Evolutionary conservation across 2,329 filamentous ascomycete genomes (phyloP).

Genomic region (Neonectria magnoliae): DNA sequence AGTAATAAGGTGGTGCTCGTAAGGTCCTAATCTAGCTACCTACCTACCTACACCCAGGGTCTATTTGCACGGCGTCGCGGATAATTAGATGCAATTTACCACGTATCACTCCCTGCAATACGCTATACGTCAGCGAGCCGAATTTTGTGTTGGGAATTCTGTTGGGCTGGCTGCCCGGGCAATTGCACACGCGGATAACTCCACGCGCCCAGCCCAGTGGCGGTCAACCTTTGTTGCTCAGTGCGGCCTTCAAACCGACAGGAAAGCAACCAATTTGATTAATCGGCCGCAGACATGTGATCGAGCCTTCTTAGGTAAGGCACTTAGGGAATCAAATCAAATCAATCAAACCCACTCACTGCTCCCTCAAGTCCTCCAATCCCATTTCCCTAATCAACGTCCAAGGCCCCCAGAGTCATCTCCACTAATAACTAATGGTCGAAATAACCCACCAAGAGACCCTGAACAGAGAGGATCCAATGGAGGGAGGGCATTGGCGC

Average conservation of each 20-base stretch:
- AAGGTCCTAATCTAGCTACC: not conserved
- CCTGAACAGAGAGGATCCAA: not conserved
- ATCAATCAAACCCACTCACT: not conserved
- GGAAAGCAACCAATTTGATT: not conserved
- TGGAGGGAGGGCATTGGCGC: no score
- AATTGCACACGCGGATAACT: not conserved
- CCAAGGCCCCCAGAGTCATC: not conserved
- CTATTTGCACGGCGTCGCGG: no score
- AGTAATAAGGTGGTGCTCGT: not conserved
- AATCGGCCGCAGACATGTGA: conserved; percentile 20
- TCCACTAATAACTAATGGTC: no score
- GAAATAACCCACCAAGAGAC: not conserved
- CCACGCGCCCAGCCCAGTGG: not conserved
- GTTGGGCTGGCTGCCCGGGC: conserved; percentile 19
- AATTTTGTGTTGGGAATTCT: conserved; percentile 30
- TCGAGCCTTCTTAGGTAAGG: not conserved
- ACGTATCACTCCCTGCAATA: not conserved
- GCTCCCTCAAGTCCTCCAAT: not conserved
- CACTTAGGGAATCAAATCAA: not conserved
- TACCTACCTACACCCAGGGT: not conserved
- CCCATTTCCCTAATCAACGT: not conserved
- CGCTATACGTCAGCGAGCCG: not conserved
- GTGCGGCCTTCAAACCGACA: conserved; percentile 13
- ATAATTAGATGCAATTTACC: not conserved
- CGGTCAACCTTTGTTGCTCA: conserved; percentile 5